phyloP scores from a whole-genome alignment of 306 rosid species.

The Cicer chorassanicum region DNA sequence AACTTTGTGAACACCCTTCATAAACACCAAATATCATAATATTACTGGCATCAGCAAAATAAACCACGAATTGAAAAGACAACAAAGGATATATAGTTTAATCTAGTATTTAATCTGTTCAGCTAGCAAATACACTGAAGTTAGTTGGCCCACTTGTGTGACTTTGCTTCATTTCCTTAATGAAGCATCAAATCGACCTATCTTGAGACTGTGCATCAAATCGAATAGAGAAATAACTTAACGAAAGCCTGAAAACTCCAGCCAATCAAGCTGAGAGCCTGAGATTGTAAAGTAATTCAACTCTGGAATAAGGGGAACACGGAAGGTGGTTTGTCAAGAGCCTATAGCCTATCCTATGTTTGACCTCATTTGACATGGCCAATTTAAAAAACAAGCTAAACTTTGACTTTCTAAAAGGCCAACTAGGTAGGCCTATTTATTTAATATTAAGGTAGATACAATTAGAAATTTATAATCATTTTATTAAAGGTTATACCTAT shows the following conservation, averaged over 20 bases:
- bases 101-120: conserved; percentile 22
- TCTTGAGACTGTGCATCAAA: background rate
- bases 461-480: background rate
- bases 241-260: conserved; percentile 3
- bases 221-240: background rate
- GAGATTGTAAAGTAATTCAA: conserved; percentile 14
- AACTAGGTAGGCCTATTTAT: conserved; percentile 3
- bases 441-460: background rate
- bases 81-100: background rate
- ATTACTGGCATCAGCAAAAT: conserved; percentile 14
- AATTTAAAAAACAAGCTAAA: background rate
- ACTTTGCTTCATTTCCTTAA: background rate
- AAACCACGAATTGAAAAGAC: conserved; percentile 19
- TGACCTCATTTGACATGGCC: background rate
- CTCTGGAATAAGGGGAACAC: background rate
- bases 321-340: background rate
- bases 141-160: background rate
- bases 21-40: conserved; percentile 6
- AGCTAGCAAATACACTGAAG: background rate
- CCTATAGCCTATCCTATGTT: background rate
- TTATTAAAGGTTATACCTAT: background rate
- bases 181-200: conserved; percentile 7
- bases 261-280: conserved; percentile 30
- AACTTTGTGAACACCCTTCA: conserved; percentile 9
- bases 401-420: conserved; percentile 3